Evolutionary conservation across 345 rosid species (phyloP), one percentile per base, ranked within the genome.

Genomic region (Citrus medica): DNA sequence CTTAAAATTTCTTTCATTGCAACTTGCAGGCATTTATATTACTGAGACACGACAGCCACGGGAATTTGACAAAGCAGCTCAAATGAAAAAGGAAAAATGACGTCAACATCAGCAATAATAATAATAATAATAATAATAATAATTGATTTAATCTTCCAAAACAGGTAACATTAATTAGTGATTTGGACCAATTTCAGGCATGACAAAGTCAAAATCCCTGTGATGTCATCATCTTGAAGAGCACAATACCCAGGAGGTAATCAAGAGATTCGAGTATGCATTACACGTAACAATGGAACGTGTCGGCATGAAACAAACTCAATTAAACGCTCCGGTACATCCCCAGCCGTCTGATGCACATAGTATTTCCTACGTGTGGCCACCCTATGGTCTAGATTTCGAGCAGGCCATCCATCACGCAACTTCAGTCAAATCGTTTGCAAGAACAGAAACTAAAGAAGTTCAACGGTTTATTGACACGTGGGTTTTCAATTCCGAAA

Each of bases 331-430:
- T 66, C 48, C 33, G 38, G 17, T 24, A 22, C 62, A 67, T 59
- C 81, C 83, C 83, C 32, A 74, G 38, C 85, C 81, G 78, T 79
- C 13, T 0, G 87, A 79, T 82, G 8, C 0, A 19, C 63, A 3
- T 60, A 51, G 70, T 1, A 24, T 10, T 56, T 21, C 76, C 75
- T 3, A 58, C 16, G 32, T 61, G 10, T 2, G 7, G 38, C 27
- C 25, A 60, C 22, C 78, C 12, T 27, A 75, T 69, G 82, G 78
- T 24, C 59, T 22, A 25, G 32, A 76, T 79, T 38, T 2, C 51
- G 16, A 51, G 24, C 9, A 14, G n/a, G 21, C 35, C 51, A 46
- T 46, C 51, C 1, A 12, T 4, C 51, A 13, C 51, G 0, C 25
- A 75, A 24, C 66, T 46, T 7, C n/a, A 66, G 79, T 79, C 76